Base-by-base conservation (phyloP, 192 early-diverging fungal species). In the Podila verticillata region DNA sequence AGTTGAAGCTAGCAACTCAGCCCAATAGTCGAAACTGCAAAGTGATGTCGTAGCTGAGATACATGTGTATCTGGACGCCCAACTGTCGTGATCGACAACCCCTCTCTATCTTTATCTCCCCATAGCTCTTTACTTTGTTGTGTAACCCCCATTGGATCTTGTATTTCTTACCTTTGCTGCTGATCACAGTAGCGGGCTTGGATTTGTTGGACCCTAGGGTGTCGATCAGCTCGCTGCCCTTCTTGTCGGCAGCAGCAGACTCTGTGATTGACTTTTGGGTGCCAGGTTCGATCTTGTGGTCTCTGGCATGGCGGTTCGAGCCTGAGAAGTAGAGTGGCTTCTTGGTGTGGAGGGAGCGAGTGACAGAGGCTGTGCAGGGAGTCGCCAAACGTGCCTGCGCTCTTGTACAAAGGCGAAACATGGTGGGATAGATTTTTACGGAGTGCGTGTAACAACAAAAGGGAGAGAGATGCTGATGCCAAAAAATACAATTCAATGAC, bases 261-360 rank as follows among this genome's bases (percentile, higher is more conserved):
- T 58, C 54, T 17, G 65, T 28, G 4, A 56, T 36, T 20, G 24
- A 30, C 47, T 59, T 57, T 4, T 61, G 51, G 10, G 24, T 54
- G 51, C 51, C 24, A 24, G 22, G 20, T 10, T 54, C 51, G 51
- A 24, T 48, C n/a, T 70, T 39, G 15, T 47, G 57, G 22, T 61
- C 54, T 28, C 47, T n/a, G 10, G 59, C 24, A 48, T 7, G n/a
- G 3, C 30, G 30, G n/a, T 63, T 57, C 10, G 73, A 56, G 47
- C 35, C 66, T 9, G 61, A 30, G 29, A 63, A 75, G 51, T 47
- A 68, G 0, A 75, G 66, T 32, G 73, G 66, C 3, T 44, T 66
- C 34, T 74, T 36, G n/a, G 66, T 68, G 35, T 68, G 66, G 0
- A 75, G n/a, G 13, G 26, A 22, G 8, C 73, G 58, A 26, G 51